phyloP scores from a whole-genome alignment of 2,329 filamentous ascomycete genomes.

The Penicillium sp. region DNA sequence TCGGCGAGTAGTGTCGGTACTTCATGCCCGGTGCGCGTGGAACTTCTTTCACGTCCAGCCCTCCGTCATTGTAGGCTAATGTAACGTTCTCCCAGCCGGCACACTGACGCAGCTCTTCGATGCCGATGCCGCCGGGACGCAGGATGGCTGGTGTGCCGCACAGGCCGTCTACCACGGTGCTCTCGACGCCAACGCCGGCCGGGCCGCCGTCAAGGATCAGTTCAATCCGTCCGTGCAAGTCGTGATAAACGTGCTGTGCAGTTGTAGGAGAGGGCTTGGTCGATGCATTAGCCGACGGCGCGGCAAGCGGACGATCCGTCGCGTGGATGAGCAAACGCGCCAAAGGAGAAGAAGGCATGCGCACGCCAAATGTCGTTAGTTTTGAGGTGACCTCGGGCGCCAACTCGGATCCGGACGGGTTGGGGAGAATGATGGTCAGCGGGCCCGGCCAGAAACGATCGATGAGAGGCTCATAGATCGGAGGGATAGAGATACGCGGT shows the following conservation, averaged over 20 bases:
- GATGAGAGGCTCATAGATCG: slow-evolving; percentile 74
- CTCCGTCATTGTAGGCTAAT: slow-evolving; percentile 73
- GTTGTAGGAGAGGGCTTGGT: slow-evolving; percentile 89
- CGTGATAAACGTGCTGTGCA: slow-evolving; percentile 81
- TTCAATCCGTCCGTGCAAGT: slow-evolving; percentile 75
- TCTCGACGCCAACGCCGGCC: slow-evolving; percentile 88
- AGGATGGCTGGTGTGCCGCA: slow-evolving; percentile 75
- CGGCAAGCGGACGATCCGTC: slow-evolving; percentile 73
- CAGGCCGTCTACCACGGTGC: slow-evolving; percentile 90
- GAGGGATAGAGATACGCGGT: slow-evolving; percentile 52
- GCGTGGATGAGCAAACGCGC: slow-evolving; percentile 81
- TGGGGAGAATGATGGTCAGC: slow-evolving; percentile 81
- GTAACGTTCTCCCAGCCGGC: slow-evolving; percentile 75
- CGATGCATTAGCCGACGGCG: slow-evolving; percentile 89
- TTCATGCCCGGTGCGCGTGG: slow-evolving; percentile 97
- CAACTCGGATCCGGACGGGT: slow-evolving; percentile 63
- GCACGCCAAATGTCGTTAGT: slow-evolving; percentile 76
- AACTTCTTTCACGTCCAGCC: slow-evolving; percentile 58
- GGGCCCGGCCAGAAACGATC: slow-evolving; percentile 89
- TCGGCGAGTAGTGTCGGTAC: slow-evolving; percentile 95
- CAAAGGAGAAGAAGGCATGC: slow-evolving; percentile 82
- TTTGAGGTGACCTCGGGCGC: slow-evolving; percentile 91
- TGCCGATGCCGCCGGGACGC: slow-evolving; percentile 77
- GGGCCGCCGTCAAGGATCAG: slow-evolving; percentile 84
- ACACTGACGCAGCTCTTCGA: slow-evolving; percentile 70